Percentiles rank a stretch among this genome's conserved stretches.
Evolutionary conservation across 2,329 filamentous ascomycete species (phyloP).

Genomic region (Colletotrichum lentis): DNA sequence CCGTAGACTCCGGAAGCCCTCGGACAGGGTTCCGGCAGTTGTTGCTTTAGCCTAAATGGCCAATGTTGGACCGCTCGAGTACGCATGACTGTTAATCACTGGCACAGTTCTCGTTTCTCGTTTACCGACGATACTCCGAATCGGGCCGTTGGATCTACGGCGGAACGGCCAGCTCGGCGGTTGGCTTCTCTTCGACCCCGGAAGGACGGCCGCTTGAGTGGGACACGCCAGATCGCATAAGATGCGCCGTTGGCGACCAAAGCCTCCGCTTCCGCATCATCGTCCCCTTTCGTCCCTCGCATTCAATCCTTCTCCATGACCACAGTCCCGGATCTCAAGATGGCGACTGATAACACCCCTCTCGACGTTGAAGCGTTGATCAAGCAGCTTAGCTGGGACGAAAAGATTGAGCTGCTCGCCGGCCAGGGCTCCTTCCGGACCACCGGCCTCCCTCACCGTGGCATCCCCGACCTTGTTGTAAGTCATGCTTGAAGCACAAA

Average conservation of each 20-base stretch:
- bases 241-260: background rate
- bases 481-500: background rate
- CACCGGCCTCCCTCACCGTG: constrained; percentile 34
- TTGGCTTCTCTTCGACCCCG: background rate
- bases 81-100: constrained; percentile 18
- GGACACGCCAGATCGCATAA: background rate
- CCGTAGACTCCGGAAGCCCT: constrained; percentile 20
- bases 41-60: constrained; percentile 33
- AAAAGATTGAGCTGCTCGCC: constrained; percentile 38
- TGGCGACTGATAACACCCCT: background rate
- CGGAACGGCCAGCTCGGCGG: constrained; percentile 21
- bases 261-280: background rate
- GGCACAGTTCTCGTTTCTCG: constrained; percentile 10
- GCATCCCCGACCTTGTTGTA: constrained; percentile 31
- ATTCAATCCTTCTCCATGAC: background rate
- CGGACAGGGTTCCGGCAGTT: constrained; percentile 30
- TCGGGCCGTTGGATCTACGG: constrained; percentile 16
- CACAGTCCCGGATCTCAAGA: background rate
- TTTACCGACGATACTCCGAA: constrained; percentile 35
- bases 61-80: background rate
- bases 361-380: constrained; percentile 35
- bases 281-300: background rate
- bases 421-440: constrained; percentile 35
- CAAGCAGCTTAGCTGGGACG: constrained; percentile 35
- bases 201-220: background rate